Conservation (phyloP, 2,329 filamentous ascomycete species). For the Septoria petroselini region DNA sequence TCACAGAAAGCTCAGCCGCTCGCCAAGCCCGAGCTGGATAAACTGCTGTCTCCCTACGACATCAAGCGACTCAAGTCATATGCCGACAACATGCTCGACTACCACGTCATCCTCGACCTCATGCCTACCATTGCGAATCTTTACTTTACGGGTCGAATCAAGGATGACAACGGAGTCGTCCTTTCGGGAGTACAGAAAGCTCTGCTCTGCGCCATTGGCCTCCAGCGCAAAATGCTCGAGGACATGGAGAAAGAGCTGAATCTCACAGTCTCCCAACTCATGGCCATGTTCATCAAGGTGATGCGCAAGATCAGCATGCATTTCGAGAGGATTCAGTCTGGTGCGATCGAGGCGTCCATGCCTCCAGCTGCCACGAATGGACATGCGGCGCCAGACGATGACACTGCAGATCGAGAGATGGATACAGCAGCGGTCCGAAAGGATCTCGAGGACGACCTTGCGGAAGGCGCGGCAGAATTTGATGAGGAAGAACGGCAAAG, state of each 20-base stretch:
- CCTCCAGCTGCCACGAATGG: conserved; percentile 43
- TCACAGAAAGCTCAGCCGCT: conserved; percentile 54
- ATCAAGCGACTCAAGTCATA: conserved; percentile 93
- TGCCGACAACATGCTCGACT: conserved; percentile 94
- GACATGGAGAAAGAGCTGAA: conserved; percentile 73
- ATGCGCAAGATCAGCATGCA: conserved; percentile 79
- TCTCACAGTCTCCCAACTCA: conserved; percentile 70
- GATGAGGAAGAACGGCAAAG: conserved; percentile 65
- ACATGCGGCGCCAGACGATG: conserved; percentile 27
- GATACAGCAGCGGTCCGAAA: conserved; percentile 53
- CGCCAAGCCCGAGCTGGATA: conserved; percentile 72
- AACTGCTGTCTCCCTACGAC: conserved; percentile 81
- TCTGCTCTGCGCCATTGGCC: conserved; percentile 82
- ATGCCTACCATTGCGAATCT: conserved; percentile 76
- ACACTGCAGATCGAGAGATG: conserved; percentile 38
- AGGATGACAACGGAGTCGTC: conserved; percentile 50
- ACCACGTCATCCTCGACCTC: conserved; percentile 94
- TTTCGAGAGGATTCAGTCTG: conserved; percentile 72
- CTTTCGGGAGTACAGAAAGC: conserved; percentile 80
- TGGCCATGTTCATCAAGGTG: conserved; percentile 98
- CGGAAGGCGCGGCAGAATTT: conserved; percentile 76
- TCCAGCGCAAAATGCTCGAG: conserved; percentile 86
- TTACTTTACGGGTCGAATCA: conserved; percentile 77
- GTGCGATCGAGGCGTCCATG: conserved; percentile 55
- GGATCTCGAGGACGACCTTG: conserved; percentile 75